phyloP scores from a whole-genome alignment of 2,329 filamentous ascomycete genomes.

The Fonsecaea monophora region DNA sequence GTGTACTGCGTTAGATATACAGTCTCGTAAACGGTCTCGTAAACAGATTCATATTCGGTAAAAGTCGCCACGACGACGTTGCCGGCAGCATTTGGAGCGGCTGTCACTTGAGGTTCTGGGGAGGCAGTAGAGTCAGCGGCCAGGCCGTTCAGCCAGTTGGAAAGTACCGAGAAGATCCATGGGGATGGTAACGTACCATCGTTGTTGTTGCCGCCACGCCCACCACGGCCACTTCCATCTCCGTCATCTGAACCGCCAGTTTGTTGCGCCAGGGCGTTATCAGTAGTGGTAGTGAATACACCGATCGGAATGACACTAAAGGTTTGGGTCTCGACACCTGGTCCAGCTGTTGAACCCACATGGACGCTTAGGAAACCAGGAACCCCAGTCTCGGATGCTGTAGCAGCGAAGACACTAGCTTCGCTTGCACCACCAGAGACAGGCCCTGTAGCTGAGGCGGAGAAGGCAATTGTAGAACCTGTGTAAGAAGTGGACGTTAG shows the following conservation, averaged over 20 bases:
- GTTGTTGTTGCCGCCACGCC: slow-evolving; percentile 4
- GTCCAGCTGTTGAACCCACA: slow-evolving; percentile 31
- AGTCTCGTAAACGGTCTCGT: slow-evolving; percentile 33
- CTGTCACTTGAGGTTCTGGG: slow-evolving; percentile 22
- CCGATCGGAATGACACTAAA: slow-evolving; percentile 33
- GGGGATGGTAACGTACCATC: slow-evolving; percentile 7
- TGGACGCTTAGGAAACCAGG: slow-evolving; percentile 35
- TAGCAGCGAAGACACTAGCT: slow-evolving; percentile 34
- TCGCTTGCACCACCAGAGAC: slow-evolving; percentile 34
- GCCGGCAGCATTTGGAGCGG: slow-evolving; percentile 18
- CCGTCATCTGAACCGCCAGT: not conserved
- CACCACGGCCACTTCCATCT: slow-evolving; percentile 6
- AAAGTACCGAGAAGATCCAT: not conserved
- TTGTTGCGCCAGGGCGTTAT: slow-evolving; percentile 17
- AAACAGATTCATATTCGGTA: slow-evolving; percentile 33
- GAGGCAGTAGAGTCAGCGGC: not conserved
- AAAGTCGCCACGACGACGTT: slow-evolving; percentile 31
- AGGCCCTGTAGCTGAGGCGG: slow-evolving; percentile 34
- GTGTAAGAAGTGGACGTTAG: slow-evolving; percentile 20
- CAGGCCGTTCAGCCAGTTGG: not conserved
- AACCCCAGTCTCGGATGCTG: slow-evolving; percentile 22
- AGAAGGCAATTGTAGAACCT: slow-evolving; percentile 35
- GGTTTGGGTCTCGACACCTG: slow-evolving; percentile 35
- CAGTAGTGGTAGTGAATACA: slow-evolving; percentile 14
- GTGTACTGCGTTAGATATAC: slow-evolving; percentile 33